Percentiles rank a stretch among this genome's conserved stretches.
Conservation (phyloP, 139 green algal species). For the Mychonastes homosphaera region DNA sequence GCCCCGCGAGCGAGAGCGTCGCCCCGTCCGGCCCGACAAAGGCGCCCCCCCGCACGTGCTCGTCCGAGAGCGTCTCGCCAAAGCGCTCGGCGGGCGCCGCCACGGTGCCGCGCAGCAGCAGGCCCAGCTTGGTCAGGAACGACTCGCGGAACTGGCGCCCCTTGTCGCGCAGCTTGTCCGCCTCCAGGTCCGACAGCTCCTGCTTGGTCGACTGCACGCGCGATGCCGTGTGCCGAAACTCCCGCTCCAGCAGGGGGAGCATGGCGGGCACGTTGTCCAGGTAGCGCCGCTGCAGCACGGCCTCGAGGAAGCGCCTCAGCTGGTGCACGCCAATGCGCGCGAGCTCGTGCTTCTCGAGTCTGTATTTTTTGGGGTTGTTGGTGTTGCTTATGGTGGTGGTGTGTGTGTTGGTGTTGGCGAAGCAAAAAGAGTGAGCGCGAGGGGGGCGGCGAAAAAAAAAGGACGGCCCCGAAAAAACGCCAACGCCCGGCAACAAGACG, state of each 20-base stretch:
- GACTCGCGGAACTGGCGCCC: constrained; percentile 65
- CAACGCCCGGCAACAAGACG: too few relatives aligned
- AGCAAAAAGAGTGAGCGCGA: too few relatives aligned
- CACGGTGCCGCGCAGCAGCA: constrained; percentile 75
- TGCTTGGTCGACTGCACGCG: constrained; percentile 30
- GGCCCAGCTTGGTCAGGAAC: constrained; percentile 68
- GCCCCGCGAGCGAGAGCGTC: constrained; percentile 30
- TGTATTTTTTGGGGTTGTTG: background rate
- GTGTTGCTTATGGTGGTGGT: background rate
- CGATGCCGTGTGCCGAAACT: constrained; percentile 52
- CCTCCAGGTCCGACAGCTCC: constrained; percentile 51
- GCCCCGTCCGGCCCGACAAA: constrained; percentile 61
- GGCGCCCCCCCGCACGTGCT: constrained; percentile 75
- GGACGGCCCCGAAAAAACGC: too few relatives aligned
- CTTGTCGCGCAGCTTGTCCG: constrained; percentile 61
- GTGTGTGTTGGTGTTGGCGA: too few relatives aligned
- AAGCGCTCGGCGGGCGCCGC: constrained; percentile 67
- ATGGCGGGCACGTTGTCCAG: constrained; percentile 85
- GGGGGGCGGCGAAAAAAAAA: too few relatives aligned
- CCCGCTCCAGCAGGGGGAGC: constrained; percentile 80
- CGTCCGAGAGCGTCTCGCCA: constrained; percentile 89
- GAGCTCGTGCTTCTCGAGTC: constrained; percentile 55
- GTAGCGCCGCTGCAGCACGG: constrained; percentile 76
- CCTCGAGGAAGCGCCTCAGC: constrained; percentile 82
- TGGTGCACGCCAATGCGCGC: constrained; percentile 59